A percentile compares a stretch with the other conserved stretches of the same genome.
These are phyloP conservation scores for Ophiostoma pallidulum DNA, from an alignment of 2,329 filamentous ascomycete genomes.

Conservation along the genomic window DNA sequence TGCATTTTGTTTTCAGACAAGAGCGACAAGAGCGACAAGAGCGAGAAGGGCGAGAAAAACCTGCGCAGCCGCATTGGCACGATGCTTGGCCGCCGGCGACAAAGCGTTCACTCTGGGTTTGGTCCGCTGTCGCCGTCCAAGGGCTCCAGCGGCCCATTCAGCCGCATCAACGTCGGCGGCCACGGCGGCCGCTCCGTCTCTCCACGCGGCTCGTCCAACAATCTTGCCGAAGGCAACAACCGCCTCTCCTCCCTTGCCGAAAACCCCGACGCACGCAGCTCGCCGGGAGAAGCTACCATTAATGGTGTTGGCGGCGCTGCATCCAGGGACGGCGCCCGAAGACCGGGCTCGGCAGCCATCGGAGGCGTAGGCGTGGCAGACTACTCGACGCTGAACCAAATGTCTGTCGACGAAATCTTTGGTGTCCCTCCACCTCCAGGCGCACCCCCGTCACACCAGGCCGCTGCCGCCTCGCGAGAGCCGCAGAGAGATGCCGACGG, in stretches of 20 bases:
- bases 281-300: constrained; percentile 31
- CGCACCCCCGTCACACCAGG: constrained; percentile 38
- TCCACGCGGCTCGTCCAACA: constrained; percentile 49
- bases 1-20: too few species aligned
- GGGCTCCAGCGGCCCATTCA: constrained; percentile 41
- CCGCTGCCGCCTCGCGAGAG: constrained; percentile 22
- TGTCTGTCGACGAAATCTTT: constrained; percentile 34
- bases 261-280: constrained; percentile 36
- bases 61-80: constrained; percentile 58
- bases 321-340: neutral
- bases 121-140: constrained; percentile 48
- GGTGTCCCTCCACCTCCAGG: constrained; percentile 44
- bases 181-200: constrained; percentile 50
- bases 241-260: constrained; percentile 50
- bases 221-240: constrained; percentile 44
- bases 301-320: constrained; percentile 34
- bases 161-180: constrained; percentile 52
- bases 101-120: constrained; percentile 57
- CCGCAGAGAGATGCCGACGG: constrained; percentile 62
- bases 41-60: constrained; percentile 23
- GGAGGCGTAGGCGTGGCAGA: constrained; percentile 17
- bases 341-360: neutral
- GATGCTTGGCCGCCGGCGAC: constrained; percentile 55
- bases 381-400: constrained; percentile 33
- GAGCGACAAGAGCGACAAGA: neutral